Conservation (phyloP, 2,329 filamentous ascomycete species). For the Fusarium brachygibbosum region DNA sequence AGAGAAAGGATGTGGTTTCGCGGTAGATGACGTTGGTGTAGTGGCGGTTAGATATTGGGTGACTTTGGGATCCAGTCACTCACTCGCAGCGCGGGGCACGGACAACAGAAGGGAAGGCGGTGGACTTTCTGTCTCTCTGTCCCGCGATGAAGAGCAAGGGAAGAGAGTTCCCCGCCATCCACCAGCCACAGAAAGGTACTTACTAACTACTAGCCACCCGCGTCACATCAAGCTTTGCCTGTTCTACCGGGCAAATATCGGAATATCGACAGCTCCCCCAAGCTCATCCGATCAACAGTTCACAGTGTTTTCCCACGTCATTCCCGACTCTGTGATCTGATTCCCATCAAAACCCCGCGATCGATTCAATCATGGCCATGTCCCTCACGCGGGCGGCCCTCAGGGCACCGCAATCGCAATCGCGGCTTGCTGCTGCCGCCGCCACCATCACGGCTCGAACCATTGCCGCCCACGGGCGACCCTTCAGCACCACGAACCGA, state of each 20-base stretch:
- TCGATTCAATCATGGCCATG: conserved; percentile 48
- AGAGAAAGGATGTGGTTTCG: conserved; percentile 12
- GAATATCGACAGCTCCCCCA: conserved; percentile 25
- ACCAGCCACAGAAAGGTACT: conserved; percentile 22
- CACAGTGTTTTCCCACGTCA: conserved; percentile 46
- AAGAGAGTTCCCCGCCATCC: conserved; percentile 27
- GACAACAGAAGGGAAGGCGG: conserved; percentile 35
- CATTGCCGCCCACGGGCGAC: conserved; percentile 43
- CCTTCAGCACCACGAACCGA: conserved; percentile 52
- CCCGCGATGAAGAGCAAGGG: conserved; percentile 3
- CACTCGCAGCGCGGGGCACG: conserved; percentile 35
- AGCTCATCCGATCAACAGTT: conserved; percentile 28
- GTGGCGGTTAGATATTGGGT: conserved; percentile 36
- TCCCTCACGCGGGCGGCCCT: conserved; percentile 51
- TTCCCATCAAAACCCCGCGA: conserved; percentile 17
- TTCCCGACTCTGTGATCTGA: conserved; percentile 28
- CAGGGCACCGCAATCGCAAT: conserved; percentile 42
- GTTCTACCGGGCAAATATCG: conserved; percentile 35
- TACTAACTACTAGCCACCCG: conserved; percentile 27
- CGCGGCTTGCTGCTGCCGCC: conserved; percentile 42
- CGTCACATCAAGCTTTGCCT: conserved; percentile 26
- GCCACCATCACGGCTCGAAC: conserved; percentile 32
- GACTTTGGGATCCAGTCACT: conserved; percentile 36
- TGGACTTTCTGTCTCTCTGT: conserved; percentile 18
- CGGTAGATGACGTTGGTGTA: conserved; percentile 38